Percentiles rank a stretch among this genome's conserved stretches.
phyloP scores from a whole-genome alignment of 371 early-diverging fungal species.

The Syncephalastrum contaminatum region DNA sequence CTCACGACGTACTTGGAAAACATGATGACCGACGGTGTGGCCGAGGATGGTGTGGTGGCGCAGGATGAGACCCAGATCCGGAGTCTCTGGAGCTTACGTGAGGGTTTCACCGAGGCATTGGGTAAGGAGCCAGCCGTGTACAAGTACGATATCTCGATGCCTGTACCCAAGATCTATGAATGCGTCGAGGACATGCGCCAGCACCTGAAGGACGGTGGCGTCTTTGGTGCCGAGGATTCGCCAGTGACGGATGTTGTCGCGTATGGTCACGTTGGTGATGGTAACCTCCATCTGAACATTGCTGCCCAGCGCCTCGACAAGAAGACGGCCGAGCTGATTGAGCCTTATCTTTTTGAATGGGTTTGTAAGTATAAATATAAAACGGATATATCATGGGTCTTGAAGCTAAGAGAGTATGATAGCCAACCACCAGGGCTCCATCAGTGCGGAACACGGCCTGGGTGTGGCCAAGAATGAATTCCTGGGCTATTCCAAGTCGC shows the following conservation, averaged over 20 bases:
- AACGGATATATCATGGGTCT: no score
- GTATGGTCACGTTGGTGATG: slow-evolving; percentile 92
- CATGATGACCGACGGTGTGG: slow-evolving; percentile 66
- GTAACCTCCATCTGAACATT: slow-evolving; percentile 93
- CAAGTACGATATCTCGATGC: slow-evolving; percentile 93
- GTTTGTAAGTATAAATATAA: slow-evolving; percentile 48
- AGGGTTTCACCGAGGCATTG: slow-evolving; percentile 91
- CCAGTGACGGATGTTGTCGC: slow-evolving; percentile 78
- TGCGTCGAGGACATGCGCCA: slow-evolving; percentile 77
- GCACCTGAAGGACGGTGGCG: slow-evolving; percentile 59
- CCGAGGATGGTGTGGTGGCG: slow-evolving; percentile 88
- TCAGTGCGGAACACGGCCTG: slow-evolving; percentile 80
- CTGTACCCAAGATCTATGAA: slow-evolving; percentile 82
- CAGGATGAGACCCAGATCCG: slow-evolving; percentile 77
- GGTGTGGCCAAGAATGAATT: slow-evolving; percentile 74
- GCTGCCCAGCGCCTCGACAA: slow-evolving; percentile 62
- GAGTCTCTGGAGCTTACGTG: slow-evolving; percentile 88
- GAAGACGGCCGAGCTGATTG: slow-evolving; percentile 69
- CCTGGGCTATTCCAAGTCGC: slow-evolving; percentile 65
- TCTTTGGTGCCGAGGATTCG: slow-evolving; percentile 53
- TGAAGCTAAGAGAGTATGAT: slow-evolving; percentile 2
- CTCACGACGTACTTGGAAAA: slow-evolving; percentile 64
- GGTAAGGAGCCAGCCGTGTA: slow-evolving; percentile 82
- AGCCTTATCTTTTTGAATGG: slow-evolving; percentile 95
- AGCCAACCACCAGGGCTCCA: slow-evolving; percentile 72